Conservation (phyloP, 306 rosid genomes). For the Canavalia gladiata region DNA sequence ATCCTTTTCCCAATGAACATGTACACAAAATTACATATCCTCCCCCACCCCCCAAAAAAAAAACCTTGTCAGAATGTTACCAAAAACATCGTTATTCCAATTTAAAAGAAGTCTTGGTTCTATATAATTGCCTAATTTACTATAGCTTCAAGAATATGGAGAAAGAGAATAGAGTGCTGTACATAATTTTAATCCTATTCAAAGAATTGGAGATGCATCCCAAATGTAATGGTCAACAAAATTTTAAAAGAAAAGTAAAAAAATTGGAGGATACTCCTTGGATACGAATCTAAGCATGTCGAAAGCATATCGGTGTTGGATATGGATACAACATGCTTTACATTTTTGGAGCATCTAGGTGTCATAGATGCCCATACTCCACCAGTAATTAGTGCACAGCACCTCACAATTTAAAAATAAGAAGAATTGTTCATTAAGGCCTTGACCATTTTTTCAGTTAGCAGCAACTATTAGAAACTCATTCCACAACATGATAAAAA, state of each 20-base stretch:
- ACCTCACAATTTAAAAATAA: not conserved
- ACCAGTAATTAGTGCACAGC: slow-evolving; percentile 12
- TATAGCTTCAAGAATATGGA: not conserved
- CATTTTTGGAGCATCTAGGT: too few relatives aligned
- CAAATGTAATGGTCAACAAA: not conserved
- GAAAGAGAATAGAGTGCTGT: not conserved
- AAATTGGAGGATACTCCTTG: slow-evolving; percentile 2
- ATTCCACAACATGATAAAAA: not conserved
- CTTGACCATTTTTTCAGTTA: not conserved
- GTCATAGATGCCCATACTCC: too few relatives aligned
- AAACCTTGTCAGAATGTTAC: too few relatives aligned
- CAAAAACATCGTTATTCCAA: too few relatives aligned
- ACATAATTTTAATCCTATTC: not conserved
- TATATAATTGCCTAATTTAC: too few relatives aligned
- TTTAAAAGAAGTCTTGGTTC: too few relatives aligned
- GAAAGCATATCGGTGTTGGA: not conserved
- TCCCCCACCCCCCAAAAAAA: too few relatives aligned
- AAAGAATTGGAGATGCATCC: not conserved
- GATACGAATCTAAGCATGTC: not conserved
- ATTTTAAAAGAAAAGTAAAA: not conserved
- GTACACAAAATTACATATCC: too few relatives aligned
- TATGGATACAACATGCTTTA: not conserved
- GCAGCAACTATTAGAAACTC: slow-evolving; percentile 35
- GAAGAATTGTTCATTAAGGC: not conserved
- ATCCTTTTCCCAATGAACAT: too few relatives aligned